Base-by-base conservation (phyloP, 2,329 filamentous ascomycete genomes). In the Arthroderma uncinatum region DNA sequence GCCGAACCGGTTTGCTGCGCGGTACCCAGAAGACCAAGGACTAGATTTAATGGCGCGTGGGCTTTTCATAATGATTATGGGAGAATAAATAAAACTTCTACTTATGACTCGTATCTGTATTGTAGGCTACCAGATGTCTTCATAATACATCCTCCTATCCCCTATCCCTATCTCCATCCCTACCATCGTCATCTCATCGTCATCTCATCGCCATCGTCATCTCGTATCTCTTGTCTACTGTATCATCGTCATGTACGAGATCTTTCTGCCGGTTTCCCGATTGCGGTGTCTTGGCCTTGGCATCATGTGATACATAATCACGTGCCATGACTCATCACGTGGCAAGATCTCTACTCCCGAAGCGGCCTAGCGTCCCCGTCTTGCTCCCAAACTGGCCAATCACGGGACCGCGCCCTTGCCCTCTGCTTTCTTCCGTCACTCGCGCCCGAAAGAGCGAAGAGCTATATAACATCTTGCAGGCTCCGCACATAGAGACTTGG, bases 21-120 rank as follows among this genome's bases (percentile, higher is more conserved):
- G 93, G 93, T 95, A 97, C 93, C 76, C 93, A 98, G 83, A 98
- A 98, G 89, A 89, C 84, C 76, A 98, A 98, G 89, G 94, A 98
- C 68, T 92, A 90, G 80, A 77, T 76, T 78, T 76, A 72, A 63
- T 68, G 63, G 68, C 70, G 53, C 64, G 65, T 67, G 80, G 39
- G 39, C 23, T 54, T 57, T 60, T 58, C 59, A 57, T 60, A 56
- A 60, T 60, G 59, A 60, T 58, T 56, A 42, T 19, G 39, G 39
- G 19, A 42, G 39, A 42, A 42, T 42, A 42, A 42, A 42, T 42
- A 42, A 42, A 40, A 42, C 16, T 37, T 37, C 36, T 21, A 42
- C 39, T 42, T 42, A 54, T n/a, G n/a, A n/a, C n/a, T n/a, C n/a
- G n/a, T n/a, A n/a, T 42, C 36, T 47, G 10, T 59, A 54, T 48